Percentiles rank a stretch among this genome's conserved stretches.
These are phyloP conservation scores for Populus pruinosa DNA, from an alignment of 345 rosid genomes.

Conservation along the genomic window DNA sequence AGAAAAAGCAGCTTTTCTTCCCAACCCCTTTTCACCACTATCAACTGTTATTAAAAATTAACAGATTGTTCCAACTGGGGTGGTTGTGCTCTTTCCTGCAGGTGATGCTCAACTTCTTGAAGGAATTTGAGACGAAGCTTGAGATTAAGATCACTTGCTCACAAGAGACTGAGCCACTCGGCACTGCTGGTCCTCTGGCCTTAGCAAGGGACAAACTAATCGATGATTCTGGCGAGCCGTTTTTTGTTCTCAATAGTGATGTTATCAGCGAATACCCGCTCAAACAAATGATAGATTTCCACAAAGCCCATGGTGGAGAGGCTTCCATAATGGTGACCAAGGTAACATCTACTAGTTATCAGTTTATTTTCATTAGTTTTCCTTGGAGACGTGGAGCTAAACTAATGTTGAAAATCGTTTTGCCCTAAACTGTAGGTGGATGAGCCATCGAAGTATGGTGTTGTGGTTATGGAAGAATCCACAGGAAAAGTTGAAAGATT, in stretches of 20 bases:
- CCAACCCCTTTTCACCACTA: background rate
- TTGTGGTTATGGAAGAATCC: constrained; percentile 86
- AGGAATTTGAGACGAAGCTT: constrained; percentile 81
- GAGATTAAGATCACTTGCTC: constrained; percentile 93
- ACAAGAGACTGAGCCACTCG: constrained; percentile 98
- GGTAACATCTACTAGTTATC: constrained; percentile 37
- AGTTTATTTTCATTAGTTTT: background rate
- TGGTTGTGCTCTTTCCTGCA: constrained; percentile 21
- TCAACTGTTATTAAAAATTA: background rate
- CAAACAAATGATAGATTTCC: constrained; percentile 77
- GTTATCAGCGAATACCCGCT: constrained; percentile 98
- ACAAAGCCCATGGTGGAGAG: constrained; percentile 89
- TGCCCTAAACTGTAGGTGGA: constrained; percentile 53
- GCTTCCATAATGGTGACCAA: constrained; percentile 99
- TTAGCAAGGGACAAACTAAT: constrained; percentile 86
- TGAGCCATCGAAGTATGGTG: constrained; percentile 98
- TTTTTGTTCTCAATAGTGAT: constrained; percentile 98
- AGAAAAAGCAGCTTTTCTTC: background rate
- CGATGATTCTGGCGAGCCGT: constrained; percentile 81
- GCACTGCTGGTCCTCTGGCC: constrained; percentile 99
- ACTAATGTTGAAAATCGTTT: background rate
- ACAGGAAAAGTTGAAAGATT: constrained; percentile 81
- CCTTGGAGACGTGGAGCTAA: background rate
- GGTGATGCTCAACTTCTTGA: constrained; percentile 93
- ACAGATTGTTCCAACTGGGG: background rate